A percentile compares a stretch with the other conserved stretches of the same genome.
These are phyloP conservation scores for Colletotrichum musicola DNA, from an alignment of 2,329 filamentous ascomycete genomes.

Conservation along the genomic window DNA sequence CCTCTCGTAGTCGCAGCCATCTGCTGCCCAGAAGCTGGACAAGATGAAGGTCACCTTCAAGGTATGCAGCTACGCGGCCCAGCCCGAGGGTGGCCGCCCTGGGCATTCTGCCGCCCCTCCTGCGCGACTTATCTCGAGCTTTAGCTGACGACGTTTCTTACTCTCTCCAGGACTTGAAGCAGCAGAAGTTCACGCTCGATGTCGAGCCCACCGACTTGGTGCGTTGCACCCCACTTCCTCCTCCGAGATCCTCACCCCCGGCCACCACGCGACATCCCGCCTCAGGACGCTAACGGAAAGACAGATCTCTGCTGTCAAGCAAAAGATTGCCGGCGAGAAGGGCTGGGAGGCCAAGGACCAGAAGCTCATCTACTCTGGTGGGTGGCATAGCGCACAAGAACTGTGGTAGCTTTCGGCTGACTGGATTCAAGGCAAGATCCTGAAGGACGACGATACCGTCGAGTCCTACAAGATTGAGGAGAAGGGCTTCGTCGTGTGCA, in stretches of 20 bases:
- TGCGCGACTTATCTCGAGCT: slow-evolving; percentile 15
- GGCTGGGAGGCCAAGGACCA: slow-evolving; percentile 91
- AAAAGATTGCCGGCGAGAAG: slow-evolving; percentile 91
- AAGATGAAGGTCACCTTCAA: slow-evolving; percentile 78
- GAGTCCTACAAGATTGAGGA: slow-evolving; percentile 98
- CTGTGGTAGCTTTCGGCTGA: slow-evolving; percentile 18
- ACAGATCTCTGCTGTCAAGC: slow-evolving; percentile 90
- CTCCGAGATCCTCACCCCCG: slow-evolving; percentile 38
- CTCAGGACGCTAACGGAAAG: slow-evolving; percentile 41
- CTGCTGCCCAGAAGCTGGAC: slow-evolving; percentile 54
- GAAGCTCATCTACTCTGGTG: slow-evolving; percentile 99
- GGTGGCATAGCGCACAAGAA: slow-evolving; percentile 46
- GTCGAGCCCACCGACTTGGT: slow-evolving; percentile 94
- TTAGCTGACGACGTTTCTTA: slow-evolving; percentile 14
- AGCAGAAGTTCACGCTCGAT: slow-evolving; percentile 97
- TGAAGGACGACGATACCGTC: slow-evolving; percentile 97
- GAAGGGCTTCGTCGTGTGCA: slow-evolving; percentile 99
- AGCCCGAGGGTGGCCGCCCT: background rate
- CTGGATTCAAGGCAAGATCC: slow-evolving; percentile 82
- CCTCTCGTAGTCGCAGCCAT: slow-evolving; percentile 39
- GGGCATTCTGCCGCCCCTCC: background rate
- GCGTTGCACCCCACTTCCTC: slow-evolving; percentile 58
- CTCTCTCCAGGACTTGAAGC: slow-evolving; percentile 86
- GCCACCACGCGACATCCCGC: slow-evolving; percentile 29
- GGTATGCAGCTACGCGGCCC: slow-evolving; percentile 55